Percentiles rank a stretch among this genome's conserved stretches.
phyloP scores from a whole-genome alignment of 2,329 filamentous ascomycete genomes.

The Xylariaceae sp. region DNA sequence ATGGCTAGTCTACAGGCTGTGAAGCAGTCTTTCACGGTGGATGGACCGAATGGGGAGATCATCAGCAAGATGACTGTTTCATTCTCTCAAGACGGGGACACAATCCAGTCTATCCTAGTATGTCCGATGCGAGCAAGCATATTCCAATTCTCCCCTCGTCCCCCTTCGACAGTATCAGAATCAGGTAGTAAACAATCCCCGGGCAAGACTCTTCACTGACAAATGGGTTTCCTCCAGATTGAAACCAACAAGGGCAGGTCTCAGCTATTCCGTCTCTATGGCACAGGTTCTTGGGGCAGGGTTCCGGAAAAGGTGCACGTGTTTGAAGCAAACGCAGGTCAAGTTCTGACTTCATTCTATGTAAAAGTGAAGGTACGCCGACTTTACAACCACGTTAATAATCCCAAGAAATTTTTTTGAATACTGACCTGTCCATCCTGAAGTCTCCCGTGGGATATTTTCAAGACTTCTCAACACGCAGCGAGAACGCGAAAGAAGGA shows the following conservation, averaged over 20 bases:
- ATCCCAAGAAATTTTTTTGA: neutral
- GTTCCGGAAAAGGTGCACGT: conserved; percentile 1
- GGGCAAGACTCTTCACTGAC: neutral
- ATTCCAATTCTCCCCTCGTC: too few relatives aligned
- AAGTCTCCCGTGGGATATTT: conserved; percentile 8
- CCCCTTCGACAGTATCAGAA: too few relatives aligned
- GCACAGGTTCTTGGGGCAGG: neutral
- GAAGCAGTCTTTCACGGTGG: conserved; percentile 12
- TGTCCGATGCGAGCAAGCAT: neutral
- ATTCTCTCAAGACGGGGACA: conserved; percentile 3
- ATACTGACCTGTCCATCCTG: neutral
- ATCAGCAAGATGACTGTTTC: conserved; percentile 7
- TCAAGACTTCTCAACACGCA: conserved; percentile 5
- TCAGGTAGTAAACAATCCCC: too few relatives aligned
- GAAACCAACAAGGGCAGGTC: conserved; percentile 9
- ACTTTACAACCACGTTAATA: neutral
- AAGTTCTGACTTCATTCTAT: conserved; percentile 8
- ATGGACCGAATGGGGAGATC: conserved; percentile 13
- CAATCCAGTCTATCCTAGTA: conserved; percentile 12
- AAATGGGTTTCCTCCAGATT: neutral
- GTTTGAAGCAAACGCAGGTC: conserved; percentile 5
- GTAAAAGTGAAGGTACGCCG: conserved; percentile 9
- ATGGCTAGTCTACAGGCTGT: conserved; percentile 2
- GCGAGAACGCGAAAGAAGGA: neutral
- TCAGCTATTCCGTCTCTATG: conserved; percentile 7